A percentile compares a stretch with the other conserved stretches of the same genome.
Evolutionary conservation across 495 filamentous ascomycete genomes (phyloP).

Genomic region (Penicillium goetzii): DNA sequence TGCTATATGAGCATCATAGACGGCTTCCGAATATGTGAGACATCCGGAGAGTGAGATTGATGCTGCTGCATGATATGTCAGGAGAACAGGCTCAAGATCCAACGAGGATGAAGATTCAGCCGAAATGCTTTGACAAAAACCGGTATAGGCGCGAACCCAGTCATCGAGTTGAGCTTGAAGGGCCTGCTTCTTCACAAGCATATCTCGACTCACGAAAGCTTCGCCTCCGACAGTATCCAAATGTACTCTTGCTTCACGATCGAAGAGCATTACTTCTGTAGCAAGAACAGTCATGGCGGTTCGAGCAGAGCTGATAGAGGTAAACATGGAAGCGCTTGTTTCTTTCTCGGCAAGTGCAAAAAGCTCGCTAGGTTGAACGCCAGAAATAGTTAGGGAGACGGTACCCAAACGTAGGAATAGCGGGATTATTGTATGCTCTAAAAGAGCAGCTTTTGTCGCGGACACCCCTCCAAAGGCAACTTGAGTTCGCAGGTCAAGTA

Average conservation of each 20-base stretch:
- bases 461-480: slow-evolving; percentile 13
- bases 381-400: slow-evolving; percentile 28
- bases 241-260: slow-evolving; percentile 19
- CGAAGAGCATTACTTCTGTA: slow-evolving; percentile 26
- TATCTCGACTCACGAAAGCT: slow-evolving; percentile 8
- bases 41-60: slow-evolving; percentile 20
- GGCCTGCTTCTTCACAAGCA: slow-evolving; percentile 14
- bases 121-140: background rate
- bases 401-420: slow-evolving; percentile 31
- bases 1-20: slow-evolving; percentile 29
- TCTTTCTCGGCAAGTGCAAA: slow-evolving; percentile 6
- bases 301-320: slow-evolving; percentile 38
- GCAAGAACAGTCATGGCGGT: slow-evolving; percentile 35
- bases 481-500: slow-evolving; percentile 27
- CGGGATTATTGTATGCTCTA: slow-evolving; percentile 30
- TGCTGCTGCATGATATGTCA: slow-evolving; percentile 20
- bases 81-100: slow-evolving; percentile 17
- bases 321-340: slow-evolving; percentile 11
- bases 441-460: slow-evolving; percentile 19
- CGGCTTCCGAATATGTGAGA: slow-evolving; percentile 20
- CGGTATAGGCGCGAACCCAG: slow-evolving; percentile 15
- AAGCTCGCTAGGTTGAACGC: slow-evolving; percentile 21
- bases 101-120: background rate
- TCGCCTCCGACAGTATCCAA: slow-evolving; percentile 2
- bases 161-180: slow-evolving; percentile 17